A percentile compares a stretch with the other conserved stretches of the same genome.
Evolutionary conservation across 192 early-diverging fungal species (phyloP).

Genomic region (Dissophora globulifera): DNA sequence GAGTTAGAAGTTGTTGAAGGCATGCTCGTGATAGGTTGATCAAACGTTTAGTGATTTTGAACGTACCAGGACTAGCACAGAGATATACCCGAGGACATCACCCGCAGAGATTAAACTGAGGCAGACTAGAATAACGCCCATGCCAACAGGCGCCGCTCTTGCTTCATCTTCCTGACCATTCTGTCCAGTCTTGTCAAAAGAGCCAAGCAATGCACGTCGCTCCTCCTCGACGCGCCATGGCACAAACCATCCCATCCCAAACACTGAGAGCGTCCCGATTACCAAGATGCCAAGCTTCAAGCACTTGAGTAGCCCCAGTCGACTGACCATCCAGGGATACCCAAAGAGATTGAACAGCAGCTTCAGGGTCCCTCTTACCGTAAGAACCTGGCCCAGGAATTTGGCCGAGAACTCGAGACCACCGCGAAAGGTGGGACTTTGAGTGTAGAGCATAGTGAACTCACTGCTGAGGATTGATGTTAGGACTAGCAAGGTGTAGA

Average conservation of each 20-base stretch:
- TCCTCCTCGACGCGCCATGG: constrained; percentile 14
- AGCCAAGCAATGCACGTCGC: too few species aligned
- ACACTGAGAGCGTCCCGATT: constrained; percentile 19
- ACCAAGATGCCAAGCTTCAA: constrained; percentile 15
- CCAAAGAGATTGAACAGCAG: constrained; percentile 19
- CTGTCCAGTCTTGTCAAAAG: too few species aligned
- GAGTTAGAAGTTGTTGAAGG: neutral
- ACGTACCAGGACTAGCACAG: constrained; percentile 36
- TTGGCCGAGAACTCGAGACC: constrained; percentile 36
- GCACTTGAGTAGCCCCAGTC: constrained; percentile 12
- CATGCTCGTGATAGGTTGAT: too few species aligned
- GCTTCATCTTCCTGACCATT: neutral
- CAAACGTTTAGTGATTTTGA: too few species aligned
- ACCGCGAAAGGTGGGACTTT: constrained; percentile 12
- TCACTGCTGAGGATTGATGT: constrained; percentile 29
- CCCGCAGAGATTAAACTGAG: constrained; percentile 33
- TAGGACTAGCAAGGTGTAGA: constrained; percentile 28
- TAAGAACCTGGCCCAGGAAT: constrained; percentile 14
- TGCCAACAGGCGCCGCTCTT: neutral
- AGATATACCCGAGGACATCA: constrained; percentile 38
- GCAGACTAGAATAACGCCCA: constrained; percentile 18
- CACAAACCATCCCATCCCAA: constrained; percentile 24
- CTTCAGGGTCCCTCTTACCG: constrained; percentile 30
- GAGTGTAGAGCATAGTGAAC: constrained; percentile 42
- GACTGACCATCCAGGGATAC: constrained; percentile 24